These are phyloP conservation scores for Fomitiporia mediterranea DNA, from an alignment of 1,284 basidiomycete species.

Conservation along the genomic window DNA sequence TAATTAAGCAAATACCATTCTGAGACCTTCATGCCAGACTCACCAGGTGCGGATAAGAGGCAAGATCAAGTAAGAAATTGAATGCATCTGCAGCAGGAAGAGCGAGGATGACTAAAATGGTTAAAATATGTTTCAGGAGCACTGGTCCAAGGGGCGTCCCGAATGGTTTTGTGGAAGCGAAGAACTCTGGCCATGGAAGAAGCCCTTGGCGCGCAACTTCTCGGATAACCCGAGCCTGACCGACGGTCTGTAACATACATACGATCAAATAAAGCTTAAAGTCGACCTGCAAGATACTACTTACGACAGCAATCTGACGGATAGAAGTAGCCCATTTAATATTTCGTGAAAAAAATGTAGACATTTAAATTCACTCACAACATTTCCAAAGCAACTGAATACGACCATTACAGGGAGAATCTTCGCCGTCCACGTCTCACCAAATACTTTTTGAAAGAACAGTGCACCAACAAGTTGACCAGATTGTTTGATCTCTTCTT, in stretches of 20 bases:
- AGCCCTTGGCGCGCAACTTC: conserved; percentile 39
- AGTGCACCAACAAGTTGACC: conserved; percentile 43
- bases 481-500: conserved; percentile 37
- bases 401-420: conserved; percentile 39
- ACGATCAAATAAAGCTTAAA: neutral
- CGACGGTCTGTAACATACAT: conserved; percentile 32
- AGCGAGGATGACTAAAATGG: conserved; percentile 47
- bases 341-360: neutral
- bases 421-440: conserved; percentile 34
- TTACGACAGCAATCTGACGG: conserved; percentile 28
- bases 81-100: conserved; percentile 54
- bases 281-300: conserved; percentile 2
- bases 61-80: conserved; percentile 36
- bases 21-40: conserved; percentile 20
- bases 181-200: conserved; percentile 38
- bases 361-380: conserved; percentile 30
- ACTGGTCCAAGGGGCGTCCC: conserved; percentile 44
- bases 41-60: conserved; percentile 27
- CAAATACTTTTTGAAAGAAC: conserved; percentile 49
- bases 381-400: conserved; percentile 39
- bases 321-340: neutral
- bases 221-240: conserved; percentile 42
- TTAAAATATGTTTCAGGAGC: conserved; percentile 43
- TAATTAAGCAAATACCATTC: conserved; percentile 24
- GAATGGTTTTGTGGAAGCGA: conserved; percentile 41